A percentile compares a stretch with the other conserved stretches of the same genome.
phyloP scores from a whole-genome alignment of 768 basidiomycete genomes.

The Naganishia kalamii region DNA sequence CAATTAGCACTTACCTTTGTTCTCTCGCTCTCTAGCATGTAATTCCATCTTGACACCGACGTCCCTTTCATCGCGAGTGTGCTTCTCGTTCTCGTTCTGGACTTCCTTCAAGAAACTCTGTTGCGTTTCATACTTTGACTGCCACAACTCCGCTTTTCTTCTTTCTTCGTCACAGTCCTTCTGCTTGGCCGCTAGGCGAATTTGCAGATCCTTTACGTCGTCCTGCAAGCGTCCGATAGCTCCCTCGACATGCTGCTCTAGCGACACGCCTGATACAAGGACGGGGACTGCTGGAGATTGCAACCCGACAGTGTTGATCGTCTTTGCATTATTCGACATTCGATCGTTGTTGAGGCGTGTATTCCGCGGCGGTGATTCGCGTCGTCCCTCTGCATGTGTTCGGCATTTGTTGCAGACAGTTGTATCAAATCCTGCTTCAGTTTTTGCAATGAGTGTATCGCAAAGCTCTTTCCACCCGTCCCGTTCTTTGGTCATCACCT shows the following conservation, averaged over 20 bases:
- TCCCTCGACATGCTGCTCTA: background rate
- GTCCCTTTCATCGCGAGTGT: background rate
- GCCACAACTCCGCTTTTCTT: background rate
- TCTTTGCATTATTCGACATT: too few species aligned
- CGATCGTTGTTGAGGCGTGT: too few species aligned
- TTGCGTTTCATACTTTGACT: background rate
- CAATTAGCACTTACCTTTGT: background rate
- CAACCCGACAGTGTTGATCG: too few species aligned
- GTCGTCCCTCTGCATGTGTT: background rate
- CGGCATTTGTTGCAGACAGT: background rate
- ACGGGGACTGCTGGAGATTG: too few species aligned
- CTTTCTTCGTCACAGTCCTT: constrained; percentile 1
- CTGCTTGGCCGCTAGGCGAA: background rate
- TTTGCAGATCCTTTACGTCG: background rate
- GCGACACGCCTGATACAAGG: background rate
- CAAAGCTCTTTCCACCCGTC: constrained; percentile 11
- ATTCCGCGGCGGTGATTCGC: too few species aligned
- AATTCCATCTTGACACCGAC: constrained; percentile 2
- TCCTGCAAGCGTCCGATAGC: background rate
- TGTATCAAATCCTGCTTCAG: background rate
- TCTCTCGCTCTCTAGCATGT: constrained; percentile 9
- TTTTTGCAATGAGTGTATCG: background rate
- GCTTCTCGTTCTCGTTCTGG: background rate
- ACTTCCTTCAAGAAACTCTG: background rate
- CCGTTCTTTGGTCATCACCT: background rate